Evolutionary conservation across 495 filamentous ascomycete species (phyloP), one percentile per base, ranked within the genome.

Genomic region (Evernia prunastri): DNA sequence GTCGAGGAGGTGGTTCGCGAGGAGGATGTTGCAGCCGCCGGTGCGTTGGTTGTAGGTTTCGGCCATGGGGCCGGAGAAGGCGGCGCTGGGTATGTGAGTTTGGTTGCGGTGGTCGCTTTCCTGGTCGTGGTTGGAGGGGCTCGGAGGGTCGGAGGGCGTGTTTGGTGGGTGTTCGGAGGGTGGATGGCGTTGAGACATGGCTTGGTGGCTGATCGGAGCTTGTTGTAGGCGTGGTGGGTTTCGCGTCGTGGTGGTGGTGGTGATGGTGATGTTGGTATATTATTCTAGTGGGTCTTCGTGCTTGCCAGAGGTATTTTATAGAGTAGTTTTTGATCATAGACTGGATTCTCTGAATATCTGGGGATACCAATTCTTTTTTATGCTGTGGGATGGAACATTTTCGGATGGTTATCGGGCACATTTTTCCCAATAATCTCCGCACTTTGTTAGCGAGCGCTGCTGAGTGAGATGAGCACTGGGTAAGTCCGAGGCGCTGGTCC

Each of bases 11-110:
- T 49, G 57, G 36, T 40, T 27, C 42, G 62, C 63, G 49, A 68
- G 58, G 18, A 54, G 25, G 33, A 65, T 59, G 57, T 68, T 65
- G 63, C 58, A 65, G 66, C 63, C 63, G 33, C 66, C 66, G 12
- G 62, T 65, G 49, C 62, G 66, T 51, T 54, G 29, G 63, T 61
- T 68, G 63, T 65, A 68, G 33, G 27, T 68, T 51, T 57, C 27
- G 20, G 66, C 62, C 42, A 67, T n/a, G 36, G 25, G 5, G 45
- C 61, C 56, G 23, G 57, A 51, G 49, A 64, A 67, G 49, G 37
- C 12, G 37, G 18, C 9, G 53, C n/a, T 51, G 37, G 23, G 27
- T 10, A 36, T 0, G 43, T 61, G 27, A 43, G 23, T 4, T 4
- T 23, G 10, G 3, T 49, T 20, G 37, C 42, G 27, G 36, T 40